These are phyloP conservation scores for Thalassiosira mediterranea DNA, from an alignment of 352 stramenopile species.

Conservation along the genomic window DNA sequence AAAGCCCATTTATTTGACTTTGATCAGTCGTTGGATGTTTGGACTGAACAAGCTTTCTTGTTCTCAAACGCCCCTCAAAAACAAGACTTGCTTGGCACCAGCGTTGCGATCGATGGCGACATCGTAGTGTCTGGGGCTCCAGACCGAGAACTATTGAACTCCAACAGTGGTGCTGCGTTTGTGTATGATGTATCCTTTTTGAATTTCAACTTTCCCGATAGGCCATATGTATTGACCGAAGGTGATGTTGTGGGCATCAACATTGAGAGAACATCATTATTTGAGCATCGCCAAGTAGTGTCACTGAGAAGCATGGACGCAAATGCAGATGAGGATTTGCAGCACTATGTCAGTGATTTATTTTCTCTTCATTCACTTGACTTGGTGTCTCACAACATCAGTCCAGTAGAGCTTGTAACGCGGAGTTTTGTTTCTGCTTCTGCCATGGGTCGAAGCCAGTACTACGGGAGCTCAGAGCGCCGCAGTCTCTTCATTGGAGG, in stretches of 20 bases:
- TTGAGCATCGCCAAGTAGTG: slow-evolving; percentile 40
- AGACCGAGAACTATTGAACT: slow-evolving; percentile 91
- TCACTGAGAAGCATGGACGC: slow-evolving; percentile 70
- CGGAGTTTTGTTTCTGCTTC: slow-evolving; percentile 84
- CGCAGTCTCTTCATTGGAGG: slow-evolving; percentile 69
- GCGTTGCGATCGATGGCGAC: slow-evolving; percentile 85
- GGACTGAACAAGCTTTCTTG: slow-evolving; percentile 91
- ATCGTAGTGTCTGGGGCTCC: slow-evolving; percentile 89
- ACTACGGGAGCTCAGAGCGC: slow-evolving; percentile 88
- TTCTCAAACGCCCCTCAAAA: slow-evolving; percentile 91
- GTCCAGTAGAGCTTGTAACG: slow-evolving; percentile 78
- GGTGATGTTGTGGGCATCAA: slow-evolving; percentile 85
- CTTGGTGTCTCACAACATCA: slow-evolving; percentile 66
- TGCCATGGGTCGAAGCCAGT: slow-evolving; percentile 88
- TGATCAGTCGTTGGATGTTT: slow-evolving; percentile 67
- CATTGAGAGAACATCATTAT: slow-evolving; percentile 56
- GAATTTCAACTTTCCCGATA: slow-evolving; percentile 81
- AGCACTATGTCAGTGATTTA: slow-evolving; percentile 71
- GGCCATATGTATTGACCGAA: slow-evolving; percentile 88
- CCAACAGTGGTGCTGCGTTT: slow-evolving; percentile 91
- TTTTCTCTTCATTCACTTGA: slow-evolving; percentile 67
- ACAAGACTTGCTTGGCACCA: slow-evolving; percentile 86
- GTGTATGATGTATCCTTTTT: slow-evolving; percentile 91
- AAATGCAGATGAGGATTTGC: slow-evolving; percentile 86
- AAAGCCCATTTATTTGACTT: slow-evolving; percentile 83